phyloP scores from a whole-genome alignment of 176 grass and related monocot genomes.

The Secale cereale region DNA sequence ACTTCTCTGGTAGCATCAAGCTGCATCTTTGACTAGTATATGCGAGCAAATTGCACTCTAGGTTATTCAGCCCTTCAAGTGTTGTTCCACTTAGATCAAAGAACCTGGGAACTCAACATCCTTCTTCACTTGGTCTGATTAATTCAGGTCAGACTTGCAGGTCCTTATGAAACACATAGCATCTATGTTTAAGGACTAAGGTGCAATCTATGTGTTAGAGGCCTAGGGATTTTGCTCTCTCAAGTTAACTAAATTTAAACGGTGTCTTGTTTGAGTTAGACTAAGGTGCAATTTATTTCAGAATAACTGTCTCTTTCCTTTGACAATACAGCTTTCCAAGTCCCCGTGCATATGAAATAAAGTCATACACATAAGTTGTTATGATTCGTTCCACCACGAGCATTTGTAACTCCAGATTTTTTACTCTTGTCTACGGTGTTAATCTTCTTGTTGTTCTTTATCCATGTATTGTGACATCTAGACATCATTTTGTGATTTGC shows the following conservation, averaged over 20 bases:
- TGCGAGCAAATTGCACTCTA: not conserved
- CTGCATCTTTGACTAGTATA: not conserved
- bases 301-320: not conserved
- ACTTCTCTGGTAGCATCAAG: slow-evolving; percentile 5
- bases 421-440: not conserved
- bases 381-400: not conserved
- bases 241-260: not conserved
- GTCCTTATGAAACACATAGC: not conserved
- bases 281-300: not conserved
- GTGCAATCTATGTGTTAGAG: slow-evolving; percentile 3
- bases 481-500: not conserved
- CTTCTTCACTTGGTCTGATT: not conserved
- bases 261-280: not conserved
- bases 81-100: not conserved
- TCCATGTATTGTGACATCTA: not conserved
- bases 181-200: not conserved
- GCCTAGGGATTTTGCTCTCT: not conserved
- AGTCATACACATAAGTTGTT: slow-evolving; percentile 3
- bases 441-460: slow-evolving; percentile 3
- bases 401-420: not conserved
- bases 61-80: not conserved
- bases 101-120: slow-evolving; percentile 12
- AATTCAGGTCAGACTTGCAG: not conserved
- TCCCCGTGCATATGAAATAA: slow-evolving; percentile 13
- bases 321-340: not conserved